These are phyloP conservation scores for Nematocida homosporus DNA, from an alignment of 371 early-diverging fungal species.

Conservation along the genomic window DNA sequence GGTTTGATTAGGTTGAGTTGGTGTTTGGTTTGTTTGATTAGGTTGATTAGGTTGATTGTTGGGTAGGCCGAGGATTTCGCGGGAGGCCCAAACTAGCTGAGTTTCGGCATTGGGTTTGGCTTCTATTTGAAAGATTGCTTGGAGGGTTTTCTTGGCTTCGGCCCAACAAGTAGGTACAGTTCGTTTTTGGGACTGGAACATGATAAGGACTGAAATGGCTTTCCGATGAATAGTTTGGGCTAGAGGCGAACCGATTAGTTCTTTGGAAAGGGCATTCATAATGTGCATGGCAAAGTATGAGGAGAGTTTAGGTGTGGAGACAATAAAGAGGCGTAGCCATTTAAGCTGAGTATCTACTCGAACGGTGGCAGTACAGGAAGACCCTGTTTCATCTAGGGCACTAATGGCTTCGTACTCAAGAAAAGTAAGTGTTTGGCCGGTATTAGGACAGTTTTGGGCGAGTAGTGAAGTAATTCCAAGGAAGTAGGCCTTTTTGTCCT, in stretches of 20 bases:
- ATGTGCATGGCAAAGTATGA: conserved; percentile 9
- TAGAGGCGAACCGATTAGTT: neutral
- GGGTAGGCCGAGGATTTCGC: no score
- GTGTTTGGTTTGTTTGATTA: no score
- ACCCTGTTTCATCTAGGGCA: neutral
- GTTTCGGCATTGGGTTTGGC: no score
- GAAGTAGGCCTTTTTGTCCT: neutral
- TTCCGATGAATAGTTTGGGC: neutral
- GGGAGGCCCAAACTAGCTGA: no score
- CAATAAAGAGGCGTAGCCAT: conserved; percentile 21
- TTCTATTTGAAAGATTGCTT: neutral
- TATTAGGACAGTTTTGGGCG: conserved; percentile 11
- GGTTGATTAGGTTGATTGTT: no score
- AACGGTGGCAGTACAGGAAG: neutral
- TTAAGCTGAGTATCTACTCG: conserved; percentile 1
- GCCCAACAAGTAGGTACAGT: conserved; percentile 10
- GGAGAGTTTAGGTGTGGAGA: neutral
- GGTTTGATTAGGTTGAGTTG: no score
- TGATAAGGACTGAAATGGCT: conserved; percentile 4
- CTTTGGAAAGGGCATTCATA: neutral
- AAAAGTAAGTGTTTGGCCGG: neutral
- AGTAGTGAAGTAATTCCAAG: conserved; percentile 5
- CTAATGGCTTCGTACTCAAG: conserved; percentile 41
- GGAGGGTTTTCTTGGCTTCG: conserved; percentile 1
- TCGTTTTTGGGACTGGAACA: conserved; percentile 17